Evolutionary conservation across 75 land plant genomes (phyloP).

Genomic region (Azolla pinnata): DNA sequence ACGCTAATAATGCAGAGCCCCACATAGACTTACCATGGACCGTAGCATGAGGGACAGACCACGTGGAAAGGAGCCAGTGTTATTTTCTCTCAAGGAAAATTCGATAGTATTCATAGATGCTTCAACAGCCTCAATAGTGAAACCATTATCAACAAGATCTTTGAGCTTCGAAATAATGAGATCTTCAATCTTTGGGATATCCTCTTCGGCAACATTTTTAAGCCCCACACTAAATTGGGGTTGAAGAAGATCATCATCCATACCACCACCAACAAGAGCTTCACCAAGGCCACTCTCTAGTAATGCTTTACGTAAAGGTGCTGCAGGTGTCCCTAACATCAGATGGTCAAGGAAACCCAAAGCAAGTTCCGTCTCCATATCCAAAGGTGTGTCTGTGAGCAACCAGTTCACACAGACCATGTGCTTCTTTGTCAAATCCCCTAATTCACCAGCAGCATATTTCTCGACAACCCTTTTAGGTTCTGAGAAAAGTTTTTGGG

Average conservation of each 20-base stretch:
- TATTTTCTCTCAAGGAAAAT: slow-evolving; percentile 95
- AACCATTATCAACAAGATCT: slow-evolving; percentile 79
- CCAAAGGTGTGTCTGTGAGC: slow-evolving; percentile 74
- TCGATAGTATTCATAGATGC: slow-evolving; percentile 99
- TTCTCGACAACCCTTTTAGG: slow-evolving; percentile 78
- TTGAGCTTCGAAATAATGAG: slow-evolving; percentile 64
- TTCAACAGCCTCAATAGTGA: slow-evolving; percentile 80
- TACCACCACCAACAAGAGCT: slow-evolving; percentile 84
- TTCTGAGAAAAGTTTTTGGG: slow-evolving; percentile 67
- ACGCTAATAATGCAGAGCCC: not conserved
- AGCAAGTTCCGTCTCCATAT: slow-evolving; percentile 83
- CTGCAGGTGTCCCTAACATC: slow-evolving; percentile 95
- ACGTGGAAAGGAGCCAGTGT: slow-evolving; percentile 95
- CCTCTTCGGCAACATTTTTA: slow-evolving; percentile 74
- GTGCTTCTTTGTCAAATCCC: slow-evolving; percentile 71
- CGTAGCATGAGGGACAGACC: slow-evolving; percentile 98
- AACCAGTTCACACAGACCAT: slow-evolving; percentile 97
- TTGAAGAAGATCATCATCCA: slow-evolving; percentile 94
- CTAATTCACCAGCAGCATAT: slow-evolving; percentile 84
- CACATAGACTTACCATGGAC: slow-evolving; percentile 52
- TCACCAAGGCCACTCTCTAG: slow-evolving; percentile 94
- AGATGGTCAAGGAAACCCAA: slow-evolving; percentile 94
- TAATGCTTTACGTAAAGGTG: slow-evolving; percentile 76
- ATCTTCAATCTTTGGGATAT: slow-evolving; percentile 69
- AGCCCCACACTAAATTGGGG: slow-evolving; percentile 91